Evolutionary conservation across 352 stramenopile species (phyloP).

Genomic region (Heterotrichella gracilis): DNA sequence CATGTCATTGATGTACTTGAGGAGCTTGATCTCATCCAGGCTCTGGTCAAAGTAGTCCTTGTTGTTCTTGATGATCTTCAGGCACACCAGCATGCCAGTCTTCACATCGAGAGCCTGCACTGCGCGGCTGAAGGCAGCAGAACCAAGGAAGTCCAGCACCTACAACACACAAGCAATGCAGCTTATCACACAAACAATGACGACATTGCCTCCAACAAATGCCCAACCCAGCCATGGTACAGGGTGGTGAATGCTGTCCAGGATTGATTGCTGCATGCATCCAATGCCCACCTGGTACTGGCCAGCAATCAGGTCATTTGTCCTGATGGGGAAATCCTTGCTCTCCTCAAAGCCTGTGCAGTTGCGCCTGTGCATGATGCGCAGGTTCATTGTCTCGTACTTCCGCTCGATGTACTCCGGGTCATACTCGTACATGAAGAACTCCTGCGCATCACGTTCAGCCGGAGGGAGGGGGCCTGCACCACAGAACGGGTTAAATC

Average conservation of each 20-base stretch:
- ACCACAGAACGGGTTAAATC: too few relatives aligned
- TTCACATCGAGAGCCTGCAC: neutral
- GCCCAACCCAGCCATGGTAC: slow-evolving; percentile 23
- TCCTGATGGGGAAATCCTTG: slow-evolving; percentile 26
- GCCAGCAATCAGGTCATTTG: slow-evolving; percentile 25
- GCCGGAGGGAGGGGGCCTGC: too few relatives aligned
- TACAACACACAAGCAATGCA: too few relatives aligned
- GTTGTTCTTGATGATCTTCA: slow-evolving; percentile 97
- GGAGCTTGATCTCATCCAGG: slow-evolving; percentile 51
- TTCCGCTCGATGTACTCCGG: too few relatives aligned
- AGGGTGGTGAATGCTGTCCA: slow-evolving; percentile 32
- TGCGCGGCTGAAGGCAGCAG: neutral
- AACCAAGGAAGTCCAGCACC: neutral
- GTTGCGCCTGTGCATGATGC: slow-evolving; percentile 32
- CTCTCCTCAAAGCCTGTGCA: slow-evolving; percentile 36
- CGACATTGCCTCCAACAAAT: too few relatives aligned
- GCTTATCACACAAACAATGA: too few relatives aligned
- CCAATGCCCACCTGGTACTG: slow-evolving; percentile 33
- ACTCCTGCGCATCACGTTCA: too few relatives aligned
- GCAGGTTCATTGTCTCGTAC: slow-evolving; percentile 30
- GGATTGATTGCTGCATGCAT: too few relatives aligned
- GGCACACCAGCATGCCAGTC: slow-evolving; percentile 31
- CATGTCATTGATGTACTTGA: slow-evolving; percentile 30
- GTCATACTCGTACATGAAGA: too few relatives aligned
- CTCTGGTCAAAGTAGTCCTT: slow-evolving; percentile 97